These are phyloP conservation scores for Bruguiera hainesii DNA, from an alignment of 441 rosid genomes.

Conservation along the genomic window DNA sequence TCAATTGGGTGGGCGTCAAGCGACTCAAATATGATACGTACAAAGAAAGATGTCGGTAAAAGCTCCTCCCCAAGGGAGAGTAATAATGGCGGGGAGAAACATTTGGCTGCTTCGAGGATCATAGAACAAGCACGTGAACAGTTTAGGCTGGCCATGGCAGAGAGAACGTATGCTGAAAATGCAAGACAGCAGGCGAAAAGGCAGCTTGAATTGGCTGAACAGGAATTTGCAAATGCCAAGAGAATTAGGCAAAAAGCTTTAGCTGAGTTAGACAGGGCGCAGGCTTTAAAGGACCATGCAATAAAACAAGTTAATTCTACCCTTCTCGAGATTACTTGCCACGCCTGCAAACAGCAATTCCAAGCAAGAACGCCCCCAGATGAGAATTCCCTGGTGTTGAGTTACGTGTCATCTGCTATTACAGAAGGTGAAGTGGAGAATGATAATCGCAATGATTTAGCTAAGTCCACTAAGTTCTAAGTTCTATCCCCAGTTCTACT, in stretches of 20 bases:
- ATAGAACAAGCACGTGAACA: slow-evolving; percentile 44
- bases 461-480: slow-evolving; percentile 17
- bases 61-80: slow-evolving; percentile 19
- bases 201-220: slow-evolving; percentile 60
- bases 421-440: slow-evolving; percentile 51
- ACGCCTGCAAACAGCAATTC: slow-evolving; percentile 55
- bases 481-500: not conserved
- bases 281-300: slow-evolving; percentile 48
- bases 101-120: slow-evolving; percentile 20
- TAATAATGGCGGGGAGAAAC: slow-evolving; percentile 10
- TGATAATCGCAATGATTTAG: slow-evolving; percentile 26
- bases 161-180: slow-evolving; percentile 50
- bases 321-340: slow-evolving; percentile 64
- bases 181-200: slow-evolving; percentile 47
- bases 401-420: slow-evolving; percentile 53
- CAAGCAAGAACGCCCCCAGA: slow-evolving; percentile 42
- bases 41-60: slow-evolving; percentile 14
- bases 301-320: slow-evolving; percentile 50
- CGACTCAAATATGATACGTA: slow-evolving; percentile 16
- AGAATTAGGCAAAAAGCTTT: slow-evolving; percentile 68
- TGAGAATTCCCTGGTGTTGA: slow-evolving; percentile 52
- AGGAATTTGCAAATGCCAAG: slow-evolving; percentile 65
- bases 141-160: slow-evolving; percentile 49
- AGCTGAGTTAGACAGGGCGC: slow-evolving; percentile 59
- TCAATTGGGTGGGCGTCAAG: slow-evolving; percentile 42